Percentiles rank a stretch among this genome's conserved stretches.
phyloP scores from a whole-genome alignment of 768 basidiomycete species.

The Tricholoma hemisulphureum region DNA sequence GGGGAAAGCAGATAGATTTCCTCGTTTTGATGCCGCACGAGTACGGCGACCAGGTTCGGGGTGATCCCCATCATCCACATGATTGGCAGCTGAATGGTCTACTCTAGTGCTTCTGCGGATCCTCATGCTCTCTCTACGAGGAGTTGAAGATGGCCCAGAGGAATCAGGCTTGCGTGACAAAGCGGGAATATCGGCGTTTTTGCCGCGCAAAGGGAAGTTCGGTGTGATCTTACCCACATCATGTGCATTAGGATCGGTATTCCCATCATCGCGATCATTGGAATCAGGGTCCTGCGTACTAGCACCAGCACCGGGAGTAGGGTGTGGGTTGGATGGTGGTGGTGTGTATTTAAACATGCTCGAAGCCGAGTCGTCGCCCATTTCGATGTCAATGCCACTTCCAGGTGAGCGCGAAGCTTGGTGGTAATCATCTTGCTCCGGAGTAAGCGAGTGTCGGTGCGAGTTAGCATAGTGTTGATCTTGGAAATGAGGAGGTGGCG shows the following conservation, averaged over 20 bases:
- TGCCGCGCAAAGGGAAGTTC: neutral
- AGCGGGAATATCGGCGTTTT: neutral
- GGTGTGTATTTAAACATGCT: neutral
- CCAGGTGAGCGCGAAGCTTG: neutral
- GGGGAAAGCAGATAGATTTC: slow-evolving; percentile 4
- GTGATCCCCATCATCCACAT: slow-evolving; percentile 4
- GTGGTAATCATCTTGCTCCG: neutral
- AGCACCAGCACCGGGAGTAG: neutral
- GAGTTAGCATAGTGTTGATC: neutral
- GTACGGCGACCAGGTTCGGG: slow-evolving; percentile 11
- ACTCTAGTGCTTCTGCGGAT: slow-evolving; percentile 14
- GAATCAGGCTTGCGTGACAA: neutral
- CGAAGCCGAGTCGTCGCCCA: neutral
- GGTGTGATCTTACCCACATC: neutral
- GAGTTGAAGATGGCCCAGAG: slow-evolving; percentile 2
- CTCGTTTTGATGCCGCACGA: slow-evolving; percentile 12
- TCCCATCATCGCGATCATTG: slow-evolving; percentile 1
- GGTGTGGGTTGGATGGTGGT: neutral
- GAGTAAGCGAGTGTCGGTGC: neutral
- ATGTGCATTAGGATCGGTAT: neutral
- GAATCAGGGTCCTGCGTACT: slow-evolving; percentile 1
- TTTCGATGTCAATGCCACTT: slow-evolving; percentile 1
- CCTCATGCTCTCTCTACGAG: slow-evolving; percentile 1
- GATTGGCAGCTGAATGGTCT: neutral
- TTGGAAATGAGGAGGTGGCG: slow-evolving; percentile 11